phyloP scores from a whole-genome alignment of 1,139 yeast species.

The Trichomonascaceae sp. region DNA sequence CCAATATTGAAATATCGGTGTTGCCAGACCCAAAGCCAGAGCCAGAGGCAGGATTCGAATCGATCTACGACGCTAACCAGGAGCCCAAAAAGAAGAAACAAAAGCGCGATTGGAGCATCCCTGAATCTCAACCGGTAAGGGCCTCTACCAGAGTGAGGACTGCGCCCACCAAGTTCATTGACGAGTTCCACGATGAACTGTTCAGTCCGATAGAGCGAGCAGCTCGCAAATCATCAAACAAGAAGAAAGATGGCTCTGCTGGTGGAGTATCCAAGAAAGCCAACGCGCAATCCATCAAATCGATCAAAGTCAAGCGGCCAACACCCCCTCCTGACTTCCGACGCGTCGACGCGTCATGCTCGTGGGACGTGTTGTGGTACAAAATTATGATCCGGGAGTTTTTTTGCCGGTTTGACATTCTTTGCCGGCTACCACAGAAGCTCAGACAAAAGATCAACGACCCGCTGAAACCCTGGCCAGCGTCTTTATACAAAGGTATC shows the following conservation, averaged over 20 bases:
- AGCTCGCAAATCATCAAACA: neutral
- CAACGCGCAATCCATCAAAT: conserved; percentile 2
- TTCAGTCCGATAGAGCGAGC: neutral
- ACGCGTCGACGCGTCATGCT: no score
- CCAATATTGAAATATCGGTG: no score
- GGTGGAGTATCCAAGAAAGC: neutral
- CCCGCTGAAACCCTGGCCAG: conserved; percentile 25
- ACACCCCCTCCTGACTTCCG: conserved; percentile 15
- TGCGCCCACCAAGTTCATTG: conserved; percentile 1
- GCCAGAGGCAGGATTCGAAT: no score
- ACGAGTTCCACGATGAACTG: neutral
- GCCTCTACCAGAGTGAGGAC: neutral
- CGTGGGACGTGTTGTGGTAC: conserved; percentile 17
- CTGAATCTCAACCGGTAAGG: neutral
- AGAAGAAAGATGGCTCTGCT: neutral
- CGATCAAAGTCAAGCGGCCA: conserved; percentile 5
- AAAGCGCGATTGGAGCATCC: neutral
- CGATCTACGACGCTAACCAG: neutral
- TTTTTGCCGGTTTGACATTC: conserved; percentile 21
- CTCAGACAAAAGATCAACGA: conserved; percentile 24
- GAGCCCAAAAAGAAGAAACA: neutral
- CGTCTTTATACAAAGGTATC: conserved; percentile 24
- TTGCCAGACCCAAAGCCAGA: no score
- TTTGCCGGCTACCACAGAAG: conserved; percentile 23
- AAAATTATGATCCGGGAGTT: conserved; percentile 18